phyloP scores from a whole-genome alignment of 2,329 filamentous ascomycete species.

The Penicillium olsonii region DNA sequence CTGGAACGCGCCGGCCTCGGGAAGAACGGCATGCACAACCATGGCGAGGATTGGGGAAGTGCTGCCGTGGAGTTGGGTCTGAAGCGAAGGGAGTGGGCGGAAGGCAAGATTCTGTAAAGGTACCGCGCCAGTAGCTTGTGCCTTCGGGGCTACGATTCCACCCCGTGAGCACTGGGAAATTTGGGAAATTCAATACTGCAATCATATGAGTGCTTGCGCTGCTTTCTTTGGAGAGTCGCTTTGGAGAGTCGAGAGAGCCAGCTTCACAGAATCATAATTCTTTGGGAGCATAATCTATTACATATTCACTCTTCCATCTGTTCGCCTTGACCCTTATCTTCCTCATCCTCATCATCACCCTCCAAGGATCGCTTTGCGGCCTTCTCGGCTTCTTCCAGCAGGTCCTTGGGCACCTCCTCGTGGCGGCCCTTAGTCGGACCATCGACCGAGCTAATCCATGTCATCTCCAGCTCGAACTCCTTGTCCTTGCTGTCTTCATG shows the following conservation, averaged over 20 bases:
- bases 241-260: not conserved
- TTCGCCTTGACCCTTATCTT: conserved; percentile 66
- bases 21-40: conserved; percentile 69
- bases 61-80: conserved; percentile 92
- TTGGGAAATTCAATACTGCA: too few species aligned
- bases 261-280: conserved; percentile 16
- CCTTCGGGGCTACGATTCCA: conserved; percentile 2
- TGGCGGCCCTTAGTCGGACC: conserved; percentile 92
- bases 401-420: conserved; percentile 86
- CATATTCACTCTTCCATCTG: conserved; percentile 82
- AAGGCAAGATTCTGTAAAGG: conserved; percentile 59
- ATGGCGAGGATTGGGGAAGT: conserved; percentile 93
- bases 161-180: not conserved
- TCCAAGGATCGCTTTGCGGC: conserved; percentile 89
- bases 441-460: conserved; percentile 83
- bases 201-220: not conserved
- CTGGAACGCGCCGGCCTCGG: conserved; percentile 77
- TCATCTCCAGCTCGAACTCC: conserved; percentile 99
- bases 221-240: not conserved
- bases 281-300: conserved; percentile 22
- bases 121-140: not conserved
- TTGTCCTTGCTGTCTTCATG: conserved; percentile 99
- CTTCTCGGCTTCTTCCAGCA: conserved; percentile 88
- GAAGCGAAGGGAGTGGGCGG: conserved; percentile 81
- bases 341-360: conserved; percentile 79